These are phyloP conservation scores for Chenopodium quinoa DNA, from an alignment of 148 eudicot species.

Conservation along the genomic window DNA sequence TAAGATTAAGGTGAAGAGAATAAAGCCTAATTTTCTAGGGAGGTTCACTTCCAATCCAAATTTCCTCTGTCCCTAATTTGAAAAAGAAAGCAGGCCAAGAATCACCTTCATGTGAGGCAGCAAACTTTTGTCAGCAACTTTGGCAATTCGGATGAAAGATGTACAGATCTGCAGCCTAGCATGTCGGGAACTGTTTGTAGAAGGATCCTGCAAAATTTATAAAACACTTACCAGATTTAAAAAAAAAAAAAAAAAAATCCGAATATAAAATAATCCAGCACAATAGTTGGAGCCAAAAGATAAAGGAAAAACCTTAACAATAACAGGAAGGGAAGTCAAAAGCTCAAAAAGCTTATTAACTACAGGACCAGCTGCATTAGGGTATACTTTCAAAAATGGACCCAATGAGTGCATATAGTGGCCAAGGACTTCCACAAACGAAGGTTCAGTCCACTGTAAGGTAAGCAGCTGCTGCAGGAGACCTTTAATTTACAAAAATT, in stretches of 20 bases:
- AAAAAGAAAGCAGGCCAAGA: background rate
- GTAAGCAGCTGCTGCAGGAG: conserved; percentile 79
- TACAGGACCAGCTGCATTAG: conserved; percentile 81
- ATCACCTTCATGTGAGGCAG: conserved; percentile 98
- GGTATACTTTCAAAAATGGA: conserved; percentile 72
- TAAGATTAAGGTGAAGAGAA: no score
- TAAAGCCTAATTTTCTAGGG: no score
- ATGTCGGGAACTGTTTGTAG: conserved; percentile 80
- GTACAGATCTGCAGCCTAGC: conserved; percentile 97
- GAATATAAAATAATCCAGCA: background rate
- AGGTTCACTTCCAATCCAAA: background rate
- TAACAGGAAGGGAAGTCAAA: conserved; percentile 64
- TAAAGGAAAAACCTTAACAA: conserved; percentile 53
- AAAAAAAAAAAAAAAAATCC: background rate
- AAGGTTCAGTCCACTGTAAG: conserved; percentile 86
- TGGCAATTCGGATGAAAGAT: conserved; percentile 94
- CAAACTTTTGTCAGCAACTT: conserved; percentile 75
- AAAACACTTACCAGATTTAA: background rate
- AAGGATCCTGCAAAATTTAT: conserved; percentile 65
- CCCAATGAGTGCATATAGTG: conserved; percentile 90
- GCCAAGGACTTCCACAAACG: conserved; percentile 79
- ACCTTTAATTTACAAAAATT: conserved; percentile 50
- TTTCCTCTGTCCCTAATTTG: background rate
- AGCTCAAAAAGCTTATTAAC: conserved; percentile 93
- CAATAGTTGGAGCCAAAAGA: background rate